phyloP scores from a whole-genome alignment of 306 rosid species.

The Dalbergia cochinchinensis region DNA sequence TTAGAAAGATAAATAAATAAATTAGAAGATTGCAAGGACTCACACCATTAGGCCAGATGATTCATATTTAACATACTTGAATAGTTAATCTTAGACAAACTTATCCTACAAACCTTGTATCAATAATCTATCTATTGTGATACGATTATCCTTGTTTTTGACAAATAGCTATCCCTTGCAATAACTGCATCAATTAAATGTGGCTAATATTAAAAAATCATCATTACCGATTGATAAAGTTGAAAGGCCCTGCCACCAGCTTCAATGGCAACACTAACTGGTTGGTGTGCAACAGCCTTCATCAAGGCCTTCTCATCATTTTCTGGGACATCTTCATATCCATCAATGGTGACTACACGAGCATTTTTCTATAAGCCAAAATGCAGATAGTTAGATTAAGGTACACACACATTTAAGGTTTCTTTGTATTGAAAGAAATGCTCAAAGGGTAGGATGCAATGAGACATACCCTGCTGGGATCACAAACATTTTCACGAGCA shows the following conservation, averaged over 20 bases:
- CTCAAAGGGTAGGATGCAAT: background rate
- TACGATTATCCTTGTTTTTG: background rate
- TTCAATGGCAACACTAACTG: constrained; percentile 90
- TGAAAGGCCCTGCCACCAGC: constrained; percentile 96
- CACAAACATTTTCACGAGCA: constrained; percentile 74
- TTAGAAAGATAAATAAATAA: background rate
- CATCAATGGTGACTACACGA: constrained; percentile 75
- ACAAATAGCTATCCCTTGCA: background rate
- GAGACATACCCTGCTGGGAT: constrained; percentile 64
- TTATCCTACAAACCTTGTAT: background rate
- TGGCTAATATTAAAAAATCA: background rate
- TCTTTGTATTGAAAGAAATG: background rate
- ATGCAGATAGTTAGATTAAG: background rate
- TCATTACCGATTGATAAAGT: constrained; percentile 72
- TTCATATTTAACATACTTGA: background rate
- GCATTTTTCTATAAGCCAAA: constrained; percentile 63
- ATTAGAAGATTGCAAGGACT: background rate
- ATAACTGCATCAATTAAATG: too few relatives aligned
- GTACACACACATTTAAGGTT: background rate
- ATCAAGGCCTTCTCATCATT: constrained; percentile 79
- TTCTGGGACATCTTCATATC: constrained; percentile 79
- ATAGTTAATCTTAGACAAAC: constrained; percentile 3
- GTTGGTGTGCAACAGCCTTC: constrained; percentile 84
- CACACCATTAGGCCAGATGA: too few relatives aligned
- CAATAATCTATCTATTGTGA: background rate